phyloP scores from a whole-genome alignment of 805 yeast species.

The Candida patagonica region DNA sequence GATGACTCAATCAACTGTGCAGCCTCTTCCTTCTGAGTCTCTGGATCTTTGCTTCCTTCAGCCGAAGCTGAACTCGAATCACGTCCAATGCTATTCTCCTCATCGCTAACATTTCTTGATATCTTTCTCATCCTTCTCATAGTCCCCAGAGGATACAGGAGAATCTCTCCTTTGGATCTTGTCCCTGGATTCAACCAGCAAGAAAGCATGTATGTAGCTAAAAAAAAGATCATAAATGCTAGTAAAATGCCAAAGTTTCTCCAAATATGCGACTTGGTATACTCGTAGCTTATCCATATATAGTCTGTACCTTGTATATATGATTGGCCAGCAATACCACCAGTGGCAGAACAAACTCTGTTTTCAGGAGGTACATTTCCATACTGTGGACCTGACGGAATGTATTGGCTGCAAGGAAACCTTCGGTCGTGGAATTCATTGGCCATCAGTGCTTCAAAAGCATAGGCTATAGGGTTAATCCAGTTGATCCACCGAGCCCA shows the following conservation, averaged over 20 bases:
- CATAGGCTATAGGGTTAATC: conserved; percentile 47
- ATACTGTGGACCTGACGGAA: conserved; percentile 42
- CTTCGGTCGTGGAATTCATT: conserved; percentile 39
- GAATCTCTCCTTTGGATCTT: conserved; percentile 48
- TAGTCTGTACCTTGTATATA: conserved; percentile 46
- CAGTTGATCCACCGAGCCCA: conserved; percentile 47
- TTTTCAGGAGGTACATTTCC: conserved; percentile 21
- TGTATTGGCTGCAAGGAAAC: conserved; percentile 30
- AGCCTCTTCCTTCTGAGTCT: conserved; percentile 2
- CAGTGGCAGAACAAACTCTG: conserved; percentile 48
- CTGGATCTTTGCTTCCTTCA: too few relatives aligned
- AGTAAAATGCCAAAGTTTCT: conserved; percentile 54
- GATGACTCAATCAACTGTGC: conserved; percentile 12
- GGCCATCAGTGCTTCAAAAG: conserved; percentile 54
- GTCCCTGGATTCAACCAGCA: conserved; percentile 36
- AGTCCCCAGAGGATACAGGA: conserved; percentile 35
- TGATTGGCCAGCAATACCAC: conserved; percentile 43
- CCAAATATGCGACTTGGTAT: conserved; percentile 45
- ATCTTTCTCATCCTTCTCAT: conserved; percentile 14
- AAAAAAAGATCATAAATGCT: conserved; percentile 47
- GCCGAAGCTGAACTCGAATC: conserved; percentile 2
- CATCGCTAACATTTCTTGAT: conserved; percentile 20
- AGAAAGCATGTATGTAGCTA: conserved; percentile 41
- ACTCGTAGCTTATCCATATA: conserved; percentile 36
- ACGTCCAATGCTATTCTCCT: conserved; percentile 15